Evolutionary conservation across 2,329 filamentous ascomycete genomes (phyloP), one percentile per base, ranked within the genome.

Genomic region (Colletotrichum paranaense): DNA sequence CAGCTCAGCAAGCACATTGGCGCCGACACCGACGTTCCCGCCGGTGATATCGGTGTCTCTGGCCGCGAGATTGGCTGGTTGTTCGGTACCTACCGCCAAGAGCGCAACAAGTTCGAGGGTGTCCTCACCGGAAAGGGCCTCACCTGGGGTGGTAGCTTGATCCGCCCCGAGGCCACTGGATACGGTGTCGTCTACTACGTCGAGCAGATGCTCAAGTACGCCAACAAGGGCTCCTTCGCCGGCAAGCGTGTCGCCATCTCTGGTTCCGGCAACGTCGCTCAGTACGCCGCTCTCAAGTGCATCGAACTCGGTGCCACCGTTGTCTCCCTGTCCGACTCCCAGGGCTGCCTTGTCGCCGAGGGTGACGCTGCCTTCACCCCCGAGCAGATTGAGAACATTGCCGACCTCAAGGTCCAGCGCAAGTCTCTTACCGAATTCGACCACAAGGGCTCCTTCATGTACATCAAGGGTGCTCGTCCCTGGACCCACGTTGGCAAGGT

Each of bases 181-280:
- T 98, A 94, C 86, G 97, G 97, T 85, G 91, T 98, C 74, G 92
- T 98, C 84, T 98, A 98, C 91, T 97, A 98, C 84, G 94, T 98
- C 82, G 90, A 93, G 79, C 94, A 97, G 89, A 98, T 98, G 95
- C 95, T 98, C 82, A 88, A 93, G 84, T 93, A 98, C 85, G 94
- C 94, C 78, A 95, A 94, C 83, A 92, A 93, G 82, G 95, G 97
- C 82, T 90, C 89, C 77, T 97, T 97, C 88, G 85, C 90, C 76
- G 96, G 95, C 86, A 98, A 98, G 91, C 93, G 92, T 74, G 97
- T 98, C 70, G 94, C 96, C 84, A 93, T 99, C 84, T 98, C 97
- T 57, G 97, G 97, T 76, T 98, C 96, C 73, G 97, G 97, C 78
- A 99, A 99, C 87, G 97, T 98, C 68, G 97, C 97, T 38, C 97